Evolutionary conservation across 1,284 basidiomycete species (phyloP).

Genomic region (Boletus hoseneyae): DNA sequence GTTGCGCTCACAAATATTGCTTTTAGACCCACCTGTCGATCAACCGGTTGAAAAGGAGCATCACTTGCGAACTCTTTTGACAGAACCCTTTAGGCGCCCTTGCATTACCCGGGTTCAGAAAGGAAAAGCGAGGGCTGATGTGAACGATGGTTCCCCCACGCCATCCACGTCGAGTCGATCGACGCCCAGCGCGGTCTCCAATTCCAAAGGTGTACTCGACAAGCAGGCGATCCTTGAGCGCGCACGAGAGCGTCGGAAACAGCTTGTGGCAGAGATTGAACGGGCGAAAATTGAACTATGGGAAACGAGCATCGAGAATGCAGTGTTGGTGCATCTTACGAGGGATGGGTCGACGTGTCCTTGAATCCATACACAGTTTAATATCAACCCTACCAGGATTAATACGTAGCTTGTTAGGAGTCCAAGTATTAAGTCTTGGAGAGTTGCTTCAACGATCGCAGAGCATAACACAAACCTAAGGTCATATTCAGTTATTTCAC

Average conservation of each 20-base stretch:
- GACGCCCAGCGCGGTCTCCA: constrained; percentile 1
- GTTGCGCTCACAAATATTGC: constrained; percentile 8
- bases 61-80: neutral
- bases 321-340: constrained; percentile 53
- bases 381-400: neutral
- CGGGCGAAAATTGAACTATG: constrained; percentile 62
- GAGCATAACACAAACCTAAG: neutral
- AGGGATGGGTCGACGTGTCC: constrained; percentile 32
- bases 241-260: constrained; percentile 49
- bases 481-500: constrained; percentile 18
- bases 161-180: constrained; percentile 18
- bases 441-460: too few species aligned
- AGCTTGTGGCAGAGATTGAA: constrained; percentile 55
- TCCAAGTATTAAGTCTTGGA: too few species aligned
- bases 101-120: constrained; percentile 13
- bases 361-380: neutral
- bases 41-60: constrained; percentile 4
- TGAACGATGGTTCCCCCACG: neutral
- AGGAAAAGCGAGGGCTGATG: constrained; percentile 19
- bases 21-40: constrained; percentile 9
- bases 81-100: neutral
- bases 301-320: constrained; percentile 73
- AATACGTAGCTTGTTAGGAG: too few species aligned
- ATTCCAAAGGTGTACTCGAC: constrained; percentile 13
- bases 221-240: constrained; percentile 45